phyloP scores from a whole-genome alignment of 1,284 basidiomycete genomes.

The Irpex sp. region DNA sequence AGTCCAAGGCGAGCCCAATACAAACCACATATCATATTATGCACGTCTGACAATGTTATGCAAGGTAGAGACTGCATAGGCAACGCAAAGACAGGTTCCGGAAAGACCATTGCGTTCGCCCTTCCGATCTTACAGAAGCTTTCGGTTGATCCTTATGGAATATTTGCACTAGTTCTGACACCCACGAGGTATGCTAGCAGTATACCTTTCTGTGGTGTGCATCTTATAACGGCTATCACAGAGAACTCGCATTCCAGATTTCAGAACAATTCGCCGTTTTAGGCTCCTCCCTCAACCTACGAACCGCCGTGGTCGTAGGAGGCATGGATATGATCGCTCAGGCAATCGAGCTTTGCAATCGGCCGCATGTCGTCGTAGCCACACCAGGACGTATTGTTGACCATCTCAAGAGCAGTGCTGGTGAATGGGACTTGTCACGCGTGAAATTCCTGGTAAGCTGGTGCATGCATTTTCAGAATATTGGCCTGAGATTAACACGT shows the following conservation, averaged over 20 bases:
- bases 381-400: constrained; percentile 96
- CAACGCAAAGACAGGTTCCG: constrained; percentile 96
- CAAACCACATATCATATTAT: neutral
- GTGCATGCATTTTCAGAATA: neutral
- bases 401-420: constrained; percentile 74
- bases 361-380: constrained; percentile 93
- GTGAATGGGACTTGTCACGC: constrained; percentile 80
- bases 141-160: constrained; percentile 85
- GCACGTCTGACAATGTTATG: constrained; percentile 15
- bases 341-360: constrained; percentile 78
- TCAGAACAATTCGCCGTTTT: constrained; percentile 94
- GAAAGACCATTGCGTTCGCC: constrained; percentile 97
- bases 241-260: constrained; percentile 96
- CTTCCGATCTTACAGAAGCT: constrained; percentile 92
- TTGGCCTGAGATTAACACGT: neutral
- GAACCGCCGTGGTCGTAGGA: constrained; percentile 88
- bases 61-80: constrained; percentile 91
- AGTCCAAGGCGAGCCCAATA: constrained; percentile 57
- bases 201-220: constrained; percentile 1
- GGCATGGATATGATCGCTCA: constrained; percentile 99
- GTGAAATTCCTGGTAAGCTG: constrained; percentile 78
- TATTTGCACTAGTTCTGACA: constrained; percentile 90
- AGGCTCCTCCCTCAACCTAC: constrained; percentile 75
- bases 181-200: constrained; percentile 71
- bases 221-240: constrained; percentile 23